Base-by-base conservation (phyloP, 2,329 filamentous ascomycete species). In the Fusarium sp. region DNA sequence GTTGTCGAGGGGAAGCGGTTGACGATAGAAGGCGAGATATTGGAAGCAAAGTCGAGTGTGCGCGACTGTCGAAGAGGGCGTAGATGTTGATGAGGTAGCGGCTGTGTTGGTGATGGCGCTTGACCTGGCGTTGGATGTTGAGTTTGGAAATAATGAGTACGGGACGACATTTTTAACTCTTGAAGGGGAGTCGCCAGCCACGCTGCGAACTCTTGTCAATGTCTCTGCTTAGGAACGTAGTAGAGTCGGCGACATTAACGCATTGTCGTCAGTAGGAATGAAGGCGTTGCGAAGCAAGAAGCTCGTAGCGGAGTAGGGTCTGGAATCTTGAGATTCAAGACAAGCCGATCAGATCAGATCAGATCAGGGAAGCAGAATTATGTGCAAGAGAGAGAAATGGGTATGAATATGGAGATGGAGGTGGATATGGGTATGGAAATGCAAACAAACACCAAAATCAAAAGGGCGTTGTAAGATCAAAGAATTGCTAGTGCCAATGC, bases 1-100 rank as follows among this genome's bases (percentile, higher is more conserved):
- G 88, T 87, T 59, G 86, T 92, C 7, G 91, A 93, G 30, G 88
- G 84, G 72, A 92, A 89, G 68, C 91, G 85, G 65, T 81, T 82
- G 69, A 88, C 71, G 56, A 74, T 73, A 77, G 77, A 73, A 65
- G 65, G 39, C 12, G 63, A 65, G 20, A 75, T 75, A 69, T 79
- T 78, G 69, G 83, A 77, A 58, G 68, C 51, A 73, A 80, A 76
- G 74, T 87, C 85, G 72, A 80, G 74, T 54, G 83, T 84, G 62
- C 83, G 83, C 67, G 85, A 83, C 76, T 88, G 86, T 69, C 86
- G 83, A 60, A 89, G 83, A 34, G 65, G 71, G 30, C 72, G 71
- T 20, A 62, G 51, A 36, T 67, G 51, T 24, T 61, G 65, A 34
- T 62, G 61, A 34, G 62, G 49, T 36, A 48, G 66, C 24, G 63